A percentile compares a stretch with the other conserved stretches of the same genome.
Evolutionary conservation across 352 stramenopile species (phyloP).

Genomic region (Pythium periplocum): DNA sequence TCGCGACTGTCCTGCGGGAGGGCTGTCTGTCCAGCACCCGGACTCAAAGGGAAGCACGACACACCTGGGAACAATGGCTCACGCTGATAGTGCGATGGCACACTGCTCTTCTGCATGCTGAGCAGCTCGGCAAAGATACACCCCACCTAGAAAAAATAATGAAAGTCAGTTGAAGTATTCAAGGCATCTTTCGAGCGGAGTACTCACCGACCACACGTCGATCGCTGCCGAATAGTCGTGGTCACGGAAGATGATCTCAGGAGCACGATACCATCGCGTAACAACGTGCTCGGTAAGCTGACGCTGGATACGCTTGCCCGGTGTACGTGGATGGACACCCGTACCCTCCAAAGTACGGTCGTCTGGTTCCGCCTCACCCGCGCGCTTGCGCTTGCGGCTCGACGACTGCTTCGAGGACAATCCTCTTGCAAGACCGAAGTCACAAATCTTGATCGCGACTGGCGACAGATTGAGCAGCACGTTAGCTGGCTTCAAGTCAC

Average conservation of each 20-base stretch:
- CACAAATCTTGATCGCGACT: constrained; percentile 85
- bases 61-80: constrained; percentile 93
- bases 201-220: constrained; percentile 85
- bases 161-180: neutral
- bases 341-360: constrained; percentile 62
- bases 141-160: constrained; percentile 55
- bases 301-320: constrained; percentile 75
- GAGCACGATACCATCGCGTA: constrained; percentile 93
- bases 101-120: constrained; percentile 95
- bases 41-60: constrained; percentile 84
- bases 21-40: constrained; percentile 64
- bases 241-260: constrained; percentile 92
- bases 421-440: constrained; percentile 75
- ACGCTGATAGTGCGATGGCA: constrained; percentile 92
- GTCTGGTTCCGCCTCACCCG: constrained; percentile 28
- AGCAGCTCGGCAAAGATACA: constrained; percentile 95
- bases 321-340: constrained; percentile 67
- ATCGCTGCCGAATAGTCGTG: constrained; percentile 86
- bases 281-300: constrained; percentile 95
- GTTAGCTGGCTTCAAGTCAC: constrained; percentile 86
- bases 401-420: constrained; percentile 57
- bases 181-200: neutral
- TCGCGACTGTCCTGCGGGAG: constrained; percentile 81
- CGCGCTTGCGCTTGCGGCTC: constrained; percentile 56
- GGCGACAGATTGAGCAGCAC: constrained; percentile 83